A percentile compares a stretch with the other conserved stretches of the same genome.
Conservation (phyloP, 1,284 basidiomycete species). For the Coniferiporia weirii region DNA sequence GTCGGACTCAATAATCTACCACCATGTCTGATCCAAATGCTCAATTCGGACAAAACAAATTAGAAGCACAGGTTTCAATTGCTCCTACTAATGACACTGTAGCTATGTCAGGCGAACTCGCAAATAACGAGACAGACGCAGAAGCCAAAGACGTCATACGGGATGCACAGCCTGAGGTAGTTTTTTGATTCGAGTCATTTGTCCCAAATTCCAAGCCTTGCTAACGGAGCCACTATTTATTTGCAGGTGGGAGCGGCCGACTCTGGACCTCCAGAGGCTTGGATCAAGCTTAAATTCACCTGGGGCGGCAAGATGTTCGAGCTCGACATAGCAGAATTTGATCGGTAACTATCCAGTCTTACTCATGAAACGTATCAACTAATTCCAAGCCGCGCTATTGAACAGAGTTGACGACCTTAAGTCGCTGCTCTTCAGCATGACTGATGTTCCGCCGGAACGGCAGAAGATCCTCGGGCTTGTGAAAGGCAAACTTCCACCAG, state of each 20-base stretch:
- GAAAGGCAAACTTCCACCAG: conserved; percentile 77
- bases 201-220: background rate
- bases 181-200: background rate
- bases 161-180: conserved; percentile 10
- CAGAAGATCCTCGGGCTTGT: conserved; percentile 88
- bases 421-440: conserved; percentile 59
- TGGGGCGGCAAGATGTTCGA: conserved; percentile 58
- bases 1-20: background rate
- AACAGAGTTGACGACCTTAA: conserved; percentile 67
- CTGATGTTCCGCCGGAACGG: conserved; percentile 76
- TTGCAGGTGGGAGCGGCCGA: conserved; percentile 3
- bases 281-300: conserved; percentile 58
- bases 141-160: conserved; percentile 6
- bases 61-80: background rate
- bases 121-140: background rate
- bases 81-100: background rate
- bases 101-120: background rate
- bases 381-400: background rate
- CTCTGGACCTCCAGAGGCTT: conserved; percentile 28
- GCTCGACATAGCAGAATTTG: conserved; percentile 63
- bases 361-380: background rate
- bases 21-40: background rate
- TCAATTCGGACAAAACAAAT: background rate
- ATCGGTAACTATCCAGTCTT: conserved; percentile 42
- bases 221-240: background rate